Evolutionary conservation across 1,284 basidiomycete genomes (phyloP).

Genomic region (Sanghuangporus weigelae): DNA sequence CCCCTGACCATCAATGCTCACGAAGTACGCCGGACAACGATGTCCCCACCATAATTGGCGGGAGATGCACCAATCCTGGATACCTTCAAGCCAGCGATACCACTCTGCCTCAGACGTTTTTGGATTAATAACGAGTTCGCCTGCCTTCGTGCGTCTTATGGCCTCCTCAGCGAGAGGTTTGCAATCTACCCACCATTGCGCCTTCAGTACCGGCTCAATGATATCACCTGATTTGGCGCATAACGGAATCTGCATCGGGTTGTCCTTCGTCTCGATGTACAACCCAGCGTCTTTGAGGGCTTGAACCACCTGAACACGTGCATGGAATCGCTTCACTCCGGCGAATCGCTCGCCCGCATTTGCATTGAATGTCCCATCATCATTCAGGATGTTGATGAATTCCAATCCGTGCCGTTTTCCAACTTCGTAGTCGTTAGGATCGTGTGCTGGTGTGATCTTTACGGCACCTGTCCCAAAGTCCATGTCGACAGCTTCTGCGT

Average conservation of each 20-base stretch:
- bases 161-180: slow-evolving; percentile 89
- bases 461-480: slow-evolving; percentile 97
- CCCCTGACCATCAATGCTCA: slow-evolving; percentile 76
- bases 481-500: slow-evolving; percentile 88
- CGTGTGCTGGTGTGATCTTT: slow-evolving; percentile 99
- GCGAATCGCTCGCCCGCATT: slow-evolving; percentile 83
- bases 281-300: slow-evolving; percentile 83
- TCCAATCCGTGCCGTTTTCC: slow-evolving; percentile 85
- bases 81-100: slow-evolving; percentile 94
- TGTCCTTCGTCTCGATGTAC: slow-evolving; percentile 91
- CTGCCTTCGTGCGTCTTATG: slow-evolving; percentile 82
- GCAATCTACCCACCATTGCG: slow-evolving; percentile 99
- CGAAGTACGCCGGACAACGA: slow-evolving; percentile 92
- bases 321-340: slow-evolving; percentile 97
- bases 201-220: slow-evolving; percentile 95
- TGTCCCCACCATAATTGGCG: slow-evolving; percentile 99
- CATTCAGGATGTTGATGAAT: slow-evolving; percentile 95
- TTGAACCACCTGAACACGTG: slow-evolving; percentile 80
- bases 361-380: slow-evolving; percentile 94
- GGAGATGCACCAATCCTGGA: slow-evolving; percentile 99
- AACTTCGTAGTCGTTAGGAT: slow-evolving; percentile 96
- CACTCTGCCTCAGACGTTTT: slow-evolving; percentile 90
- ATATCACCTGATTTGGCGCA: slow-evolving; percentile 95
- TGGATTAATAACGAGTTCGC: slow-evolving; percentile 82
- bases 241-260: slow-evolving; percentile 91